Evolutionary conservation across 2,329 filamentous ascomycete species (phyloP).

Genomic region (Ophiostoma perfectum): DNA sequence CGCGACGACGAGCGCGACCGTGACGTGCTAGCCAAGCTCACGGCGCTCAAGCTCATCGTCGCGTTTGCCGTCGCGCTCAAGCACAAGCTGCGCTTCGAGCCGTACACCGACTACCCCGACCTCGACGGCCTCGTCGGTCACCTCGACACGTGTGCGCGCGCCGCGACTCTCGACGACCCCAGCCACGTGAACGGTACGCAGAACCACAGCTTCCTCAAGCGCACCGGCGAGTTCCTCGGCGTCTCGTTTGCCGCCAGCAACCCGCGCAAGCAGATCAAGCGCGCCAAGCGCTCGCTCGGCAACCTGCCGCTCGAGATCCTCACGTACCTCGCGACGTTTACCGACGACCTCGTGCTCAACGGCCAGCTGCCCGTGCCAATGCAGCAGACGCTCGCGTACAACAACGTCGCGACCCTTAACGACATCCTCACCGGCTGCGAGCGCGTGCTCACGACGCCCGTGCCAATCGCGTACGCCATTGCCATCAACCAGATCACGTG

Average conservation of each 20-base stretch:
- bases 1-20: conserved; percentile 52
- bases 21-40: conserved; percentile 63
- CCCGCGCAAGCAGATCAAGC: conserved; percentile 63
- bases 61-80: conserved; percentile 66
- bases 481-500: conserved; percentile 71
- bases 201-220: conserved; percentile 42
- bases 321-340: conserved; percentile 57
- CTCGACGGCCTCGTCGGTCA: conserved; percentile 56
- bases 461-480: conserved; percentile 68
- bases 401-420: conserved; percentile 51
- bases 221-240: conserved; percentile 58
- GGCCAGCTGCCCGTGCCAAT: conserved; percentile 43
- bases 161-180: conserved; percentile 37
- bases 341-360: conserved; percentile 50
- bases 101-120: conserved; percentile 63
- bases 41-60: conserved; percentile 62
- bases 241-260: conserved; percentile 63
- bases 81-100: conserved; percentile 68
- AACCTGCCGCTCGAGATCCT: conserved; percentile 70
- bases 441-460: conserved; percentile 64
- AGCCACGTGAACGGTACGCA: conserved; percentile 31
- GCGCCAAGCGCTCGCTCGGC: conserved; percentile 59
- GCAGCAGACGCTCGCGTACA: conserved; percentile 42
- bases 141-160: conserved; percentile 60
- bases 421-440: conserved; percentile 63